Conservation (phyloP, 2,329 filamentous ascomycete species). For the Trichoderma sp. region DNA sequence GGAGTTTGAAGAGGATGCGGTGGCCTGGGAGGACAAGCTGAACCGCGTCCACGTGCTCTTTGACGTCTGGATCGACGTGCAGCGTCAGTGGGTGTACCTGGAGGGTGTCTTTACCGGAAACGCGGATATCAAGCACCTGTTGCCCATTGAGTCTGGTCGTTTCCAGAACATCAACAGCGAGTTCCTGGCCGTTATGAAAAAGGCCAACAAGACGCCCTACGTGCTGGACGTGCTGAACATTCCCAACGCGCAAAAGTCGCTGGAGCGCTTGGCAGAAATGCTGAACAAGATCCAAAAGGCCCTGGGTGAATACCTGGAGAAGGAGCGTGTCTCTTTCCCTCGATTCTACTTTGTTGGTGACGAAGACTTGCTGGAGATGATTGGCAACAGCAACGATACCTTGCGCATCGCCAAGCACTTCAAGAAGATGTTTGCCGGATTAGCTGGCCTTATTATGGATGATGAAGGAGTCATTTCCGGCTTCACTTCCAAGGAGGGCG, state of each 20-base stretch:
- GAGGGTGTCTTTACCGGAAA: constrained; percentile 99
- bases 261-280: constrained; percentile 93
- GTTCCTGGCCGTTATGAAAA: constrained; percentile 99
- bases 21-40: constrained; percentile 95
- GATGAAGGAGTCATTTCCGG: constrained; percentile 88
- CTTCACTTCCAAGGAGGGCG: constrained; percentile 93
- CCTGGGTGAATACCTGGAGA: constrained; percentile 95
- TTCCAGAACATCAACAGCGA: constrained; percentile 99
- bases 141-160: constrained; percentile 92
- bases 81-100: constrained; percentile 98
- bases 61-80: constrained; percentile 99
- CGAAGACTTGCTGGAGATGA: constrained; percentile 97
- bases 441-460: constrained; percentile 87
- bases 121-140: constrained; percentile 95
- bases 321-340: constrained; percentile 95
- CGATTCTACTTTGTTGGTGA: constrained; percentile 99
- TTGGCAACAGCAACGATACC: constrained; percentile 98
- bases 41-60: constrained; percentile 97
- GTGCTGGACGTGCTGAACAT: constrained; percentile 96
- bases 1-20: constrained; percentile 97
- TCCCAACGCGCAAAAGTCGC: constrained; percentile 89
- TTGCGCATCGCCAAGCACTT: constrained; percentile 96
- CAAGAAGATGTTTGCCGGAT: constrained; percentile 99
- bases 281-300: constrained; percentile 99
- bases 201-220: constrained; percentile 94